A percentile compares a stretch with the other conserved stretches of the same genome.
Conservation (phyloP, 345 rosid genomes). For the Eutrema heterophyllum region DNA sequence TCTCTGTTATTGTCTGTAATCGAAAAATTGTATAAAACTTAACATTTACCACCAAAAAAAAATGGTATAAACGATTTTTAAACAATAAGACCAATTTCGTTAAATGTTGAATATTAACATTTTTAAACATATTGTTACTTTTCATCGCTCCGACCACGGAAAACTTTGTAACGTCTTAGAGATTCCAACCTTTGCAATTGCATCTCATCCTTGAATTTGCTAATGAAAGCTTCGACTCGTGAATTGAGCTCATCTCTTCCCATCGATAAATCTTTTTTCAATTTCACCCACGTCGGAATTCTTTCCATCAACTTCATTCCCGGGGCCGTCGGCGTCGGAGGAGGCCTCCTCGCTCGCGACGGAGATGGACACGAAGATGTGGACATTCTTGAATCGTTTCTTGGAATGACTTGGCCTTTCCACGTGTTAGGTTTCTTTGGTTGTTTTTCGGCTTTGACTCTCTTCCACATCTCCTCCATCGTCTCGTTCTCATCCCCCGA, state of each 20-base stretch:
- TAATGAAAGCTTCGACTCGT: slow-evolving; percentile 78
- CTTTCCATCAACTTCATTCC: slow-evolving; percentile 55
- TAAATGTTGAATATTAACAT: too few relatives aligned
- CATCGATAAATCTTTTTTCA: slow-evolving; percentile 63
- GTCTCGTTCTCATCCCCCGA: slow-evolving; percentile 25
- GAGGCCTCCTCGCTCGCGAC: background rate
- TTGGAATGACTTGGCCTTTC: slow-evolving; percentile 39
- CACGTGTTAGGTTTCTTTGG: slow-evolving; percentile 54
- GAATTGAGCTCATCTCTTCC: slow-evolving; percentile 81
- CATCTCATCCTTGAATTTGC: slow-evolving; percentile 77
- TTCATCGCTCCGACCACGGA: slow-evolving; percentile 13
- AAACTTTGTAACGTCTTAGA: slow-evolving; percentile 43
- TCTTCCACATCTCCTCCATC: slow-evolving; percentile 30
- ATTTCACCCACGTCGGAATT: slow-evolving; percentile 37
- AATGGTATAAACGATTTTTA: too few relatives aligned
- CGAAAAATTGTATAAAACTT: too few relatives aligned
- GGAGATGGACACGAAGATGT: slow-evolving; percentile 2
- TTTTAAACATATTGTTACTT: background rate
- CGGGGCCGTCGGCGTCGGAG: background rate
- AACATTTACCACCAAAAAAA: too few relatives aligned
- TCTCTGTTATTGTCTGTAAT: too few relatives aligned
- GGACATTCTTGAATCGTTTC: slow-evolving; percentile 51
- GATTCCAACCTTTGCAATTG: slow-evolving; percentile 75
- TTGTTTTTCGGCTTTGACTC: slow-evolving; percentile 37
- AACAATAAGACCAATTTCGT: too few relatives aligned